Evolutionary conservation across 2,329 filamentous ascomycete species (phyloP).

Genomic region (Penicillium carneum): DNA sequence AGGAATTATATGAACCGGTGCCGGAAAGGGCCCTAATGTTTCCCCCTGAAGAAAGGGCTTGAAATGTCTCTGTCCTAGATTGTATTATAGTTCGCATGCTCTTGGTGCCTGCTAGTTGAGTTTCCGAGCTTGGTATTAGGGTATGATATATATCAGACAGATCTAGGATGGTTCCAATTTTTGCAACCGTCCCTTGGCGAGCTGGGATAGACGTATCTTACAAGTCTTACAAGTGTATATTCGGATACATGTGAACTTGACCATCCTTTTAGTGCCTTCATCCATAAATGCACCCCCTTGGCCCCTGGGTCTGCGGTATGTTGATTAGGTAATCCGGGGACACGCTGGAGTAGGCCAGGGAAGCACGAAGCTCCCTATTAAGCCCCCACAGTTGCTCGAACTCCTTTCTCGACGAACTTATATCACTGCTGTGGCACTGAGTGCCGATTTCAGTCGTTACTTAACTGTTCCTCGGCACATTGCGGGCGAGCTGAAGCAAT

Average conservation of each 20-base stretch:
- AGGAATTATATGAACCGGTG: too few relatives aligned
- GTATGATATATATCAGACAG: neutral
- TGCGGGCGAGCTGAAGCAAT: slow-evolving; percentile 1
- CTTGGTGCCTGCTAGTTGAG: neutral
- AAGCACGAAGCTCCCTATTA: neutral
- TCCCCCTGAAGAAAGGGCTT: neutral
- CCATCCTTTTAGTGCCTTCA: neutral
- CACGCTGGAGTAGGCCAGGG: neutral
- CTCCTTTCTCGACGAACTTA: neutral
- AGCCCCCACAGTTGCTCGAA: slow-evolving; percentile 1
- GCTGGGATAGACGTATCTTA: neutral
- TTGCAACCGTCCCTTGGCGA: neutral
- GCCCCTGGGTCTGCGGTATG: neutral
- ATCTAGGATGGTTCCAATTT: neutral
- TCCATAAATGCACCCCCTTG: neutral
- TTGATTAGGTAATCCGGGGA: slow-evolving; percentile 16
- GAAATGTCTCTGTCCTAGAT: too few relatives aligned
- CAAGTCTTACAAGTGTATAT: neutral
- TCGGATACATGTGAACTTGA: neutral
- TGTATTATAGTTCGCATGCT: neutral
- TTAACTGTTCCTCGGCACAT: neutral
- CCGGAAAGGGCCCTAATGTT: neutral
- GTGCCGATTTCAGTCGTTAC: slow-evolving; percentile 43
- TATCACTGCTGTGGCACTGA: slow-evolving; percentile 30
- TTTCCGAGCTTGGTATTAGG: neutral